Conservation (phyloP, 345 rosid genomes). For the Eucalyptus fibrosa region DNA sequence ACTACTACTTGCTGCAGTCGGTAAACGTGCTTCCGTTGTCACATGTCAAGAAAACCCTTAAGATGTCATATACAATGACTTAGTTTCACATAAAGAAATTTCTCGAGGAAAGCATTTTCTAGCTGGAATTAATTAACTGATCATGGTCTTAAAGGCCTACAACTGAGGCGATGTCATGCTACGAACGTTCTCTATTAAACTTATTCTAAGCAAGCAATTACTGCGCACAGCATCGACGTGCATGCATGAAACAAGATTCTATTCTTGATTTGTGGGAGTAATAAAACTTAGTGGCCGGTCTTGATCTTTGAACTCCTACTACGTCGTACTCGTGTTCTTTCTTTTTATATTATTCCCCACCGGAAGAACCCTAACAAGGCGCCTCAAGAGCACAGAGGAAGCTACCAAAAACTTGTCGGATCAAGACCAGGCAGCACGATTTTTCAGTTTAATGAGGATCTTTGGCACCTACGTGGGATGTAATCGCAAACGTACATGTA, state of each 20-base stretch:
- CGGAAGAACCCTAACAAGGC: neutral
- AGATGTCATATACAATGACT: neutral
- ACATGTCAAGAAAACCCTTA: neutral
- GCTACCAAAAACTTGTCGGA: neutral
- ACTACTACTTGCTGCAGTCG: neutral
- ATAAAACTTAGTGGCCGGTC: neutral
- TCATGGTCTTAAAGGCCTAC: neutral
- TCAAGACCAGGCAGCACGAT: neutral
- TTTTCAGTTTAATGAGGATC: neutral
- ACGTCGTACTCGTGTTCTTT: neutral
- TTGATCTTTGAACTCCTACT: neutral
- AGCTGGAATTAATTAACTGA: neutral
- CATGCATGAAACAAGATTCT: neutral
- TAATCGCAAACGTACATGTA: neutral
- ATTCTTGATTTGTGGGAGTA: neutral
- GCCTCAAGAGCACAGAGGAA: neutral
- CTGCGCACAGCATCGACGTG: neutral
- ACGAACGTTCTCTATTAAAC: neutral
- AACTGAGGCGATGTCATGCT: neutral
- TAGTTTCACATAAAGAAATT: neutral
- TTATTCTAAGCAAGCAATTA: neutral
- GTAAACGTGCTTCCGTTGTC: neutral
- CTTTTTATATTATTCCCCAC: neutral
- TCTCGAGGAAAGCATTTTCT: neutral
- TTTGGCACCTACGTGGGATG: neutral